Conservation (phyloP, 2,329 filamentous ascomycete species). For the Phoma sp. region DNA sequence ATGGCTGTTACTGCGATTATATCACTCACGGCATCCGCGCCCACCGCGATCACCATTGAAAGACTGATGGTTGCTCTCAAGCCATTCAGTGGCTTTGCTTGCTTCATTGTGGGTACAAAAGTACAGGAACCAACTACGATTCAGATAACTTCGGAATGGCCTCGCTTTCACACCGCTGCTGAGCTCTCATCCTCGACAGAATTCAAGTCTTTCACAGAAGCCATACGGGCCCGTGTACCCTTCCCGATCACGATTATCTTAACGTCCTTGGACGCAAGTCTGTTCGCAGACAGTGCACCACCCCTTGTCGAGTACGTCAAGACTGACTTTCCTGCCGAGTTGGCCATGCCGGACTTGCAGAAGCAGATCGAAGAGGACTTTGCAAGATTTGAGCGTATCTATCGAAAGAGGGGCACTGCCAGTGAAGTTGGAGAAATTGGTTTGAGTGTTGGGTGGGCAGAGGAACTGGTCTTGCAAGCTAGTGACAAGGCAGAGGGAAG, state of each 20-base stretch:
- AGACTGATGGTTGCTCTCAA: not conserved
- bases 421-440: not conserved
- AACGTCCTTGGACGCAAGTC: not conserved
- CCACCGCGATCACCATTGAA: not conserved
- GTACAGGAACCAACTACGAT: not conserved
- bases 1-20: not conserved
- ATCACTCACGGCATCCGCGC: not conserved
- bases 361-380: not conserved
- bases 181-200: not conserved
- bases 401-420: not conserved
- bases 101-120: not conserved
- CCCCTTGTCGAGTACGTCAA: not conserved
- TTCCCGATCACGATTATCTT: not conserved
- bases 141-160: conserved; percentile 2
- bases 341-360: not conserved
- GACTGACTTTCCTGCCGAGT: not conserved
- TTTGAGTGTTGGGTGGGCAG: not conserved
- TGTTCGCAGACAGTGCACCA: not conserved
- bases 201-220: not conserved
- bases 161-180: not conserved
- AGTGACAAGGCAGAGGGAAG: not conserved
- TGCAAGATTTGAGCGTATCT: not conserved
- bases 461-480: not conserved
- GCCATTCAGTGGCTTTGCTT: not conserved
- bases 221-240: not conserved